Base-by-base conservation (phyloP, 2,329 filamentous ascomycete species). In the Colletotrichum horii region DNA sequence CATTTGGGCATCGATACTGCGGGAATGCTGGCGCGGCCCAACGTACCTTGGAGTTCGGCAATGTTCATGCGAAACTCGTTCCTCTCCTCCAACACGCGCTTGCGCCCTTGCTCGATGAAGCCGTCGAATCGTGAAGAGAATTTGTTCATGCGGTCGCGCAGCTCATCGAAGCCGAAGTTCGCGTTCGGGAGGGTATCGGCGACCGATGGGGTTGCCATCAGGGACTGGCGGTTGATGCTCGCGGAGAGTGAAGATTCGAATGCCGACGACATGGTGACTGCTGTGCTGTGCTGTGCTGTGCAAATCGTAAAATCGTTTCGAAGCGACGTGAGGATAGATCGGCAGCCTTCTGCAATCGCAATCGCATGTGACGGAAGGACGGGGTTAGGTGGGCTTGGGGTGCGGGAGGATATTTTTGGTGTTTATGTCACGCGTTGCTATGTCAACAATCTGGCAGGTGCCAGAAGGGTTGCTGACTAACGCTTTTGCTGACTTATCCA, bases 151-250 rank as follows among this genome's bases (percentile, higher is more conserved):
- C 96, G 94, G 81, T 96, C 95, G 85, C 96, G 96, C 82, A 99
- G 87, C 79, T 98, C 95, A 80, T 98, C 96, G 84, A 98, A 98
- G 74, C 96, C 96, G 84, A 99, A 98, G 85, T 98, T 96, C 84
- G 98, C 94, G 83, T 91, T 95, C 43, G 97, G 97, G 11, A 99
- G 91, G 66, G 92, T 92, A 83, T 96, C 94, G 56, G 93, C 93
- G 87, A 95, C 92, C 8, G 93, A 94, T 16, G 92, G 90, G 62
- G 88, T 86, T 55, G 91, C 88, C 34, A 90, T 88, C 77, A 91
- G 85, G 19, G 91, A 90, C 78, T 90, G 91, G 79, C 92, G 88
- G 80, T 86, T 87, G 62, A 89, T 85, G 84, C 91, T 93, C 71
- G 90, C 91, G 15, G 93, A 94, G 79, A 94, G 88, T 2, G 93